These are phyloP conservation scores for Mycena vitilis DNA, from an alignment of 768 basidiomycete species.

Conservation along the genomic window DNA sequence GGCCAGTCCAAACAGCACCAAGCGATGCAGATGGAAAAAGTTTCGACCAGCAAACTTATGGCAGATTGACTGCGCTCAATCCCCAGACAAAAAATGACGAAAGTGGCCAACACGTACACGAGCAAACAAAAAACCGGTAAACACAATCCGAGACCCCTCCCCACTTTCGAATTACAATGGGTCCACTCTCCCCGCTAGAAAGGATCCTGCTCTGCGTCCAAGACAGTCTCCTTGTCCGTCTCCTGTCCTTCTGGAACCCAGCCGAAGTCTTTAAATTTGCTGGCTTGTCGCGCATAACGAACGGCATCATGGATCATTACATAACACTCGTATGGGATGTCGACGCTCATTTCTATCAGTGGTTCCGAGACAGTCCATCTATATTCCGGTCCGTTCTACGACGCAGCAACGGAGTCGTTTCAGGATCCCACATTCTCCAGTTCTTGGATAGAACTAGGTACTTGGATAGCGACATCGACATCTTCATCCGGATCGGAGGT, in stretches of 20 bases:
- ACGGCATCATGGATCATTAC: neutral
- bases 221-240: too few relatives aligned
- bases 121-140: too few relatives aligned
- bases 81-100: too few relatives aligned
- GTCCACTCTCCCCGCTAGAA: too few relatives aligned
- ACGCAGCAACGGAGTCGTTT: neutral
- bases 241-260: neutral
- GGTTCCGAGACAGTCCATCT: neutral
- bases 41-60: too few relatives aligned
- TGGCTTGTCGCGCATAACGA: neutral
- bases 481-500: neutral
- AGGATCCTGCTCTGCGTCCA: too few relatives aligned
- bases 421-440: neutral
- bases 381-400: neutral
- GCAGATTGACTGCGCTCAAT: too few relatives aligned
- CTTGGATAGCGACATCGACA: constrained; percentile 1
- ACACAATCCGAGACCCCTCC: too few relatives aligned
- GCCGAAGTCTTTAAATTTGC: neutral
- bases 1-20: too few relatives aligned
- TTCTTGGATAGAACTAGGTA: neutral
- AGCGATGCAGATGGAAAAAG: too few relatives aligned
- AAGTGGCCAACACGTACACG: too few relatives aligned
- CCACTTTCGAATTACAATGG: too few relatives aligned
- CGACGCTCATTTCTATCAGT: neutral
- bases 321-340: neutral